These are phyloP conservation scores for Thielaviopsis musarum DNA, from an alignment of 2,329 filamentous ascomycete species.

Conservation along the genomic window DNA sequence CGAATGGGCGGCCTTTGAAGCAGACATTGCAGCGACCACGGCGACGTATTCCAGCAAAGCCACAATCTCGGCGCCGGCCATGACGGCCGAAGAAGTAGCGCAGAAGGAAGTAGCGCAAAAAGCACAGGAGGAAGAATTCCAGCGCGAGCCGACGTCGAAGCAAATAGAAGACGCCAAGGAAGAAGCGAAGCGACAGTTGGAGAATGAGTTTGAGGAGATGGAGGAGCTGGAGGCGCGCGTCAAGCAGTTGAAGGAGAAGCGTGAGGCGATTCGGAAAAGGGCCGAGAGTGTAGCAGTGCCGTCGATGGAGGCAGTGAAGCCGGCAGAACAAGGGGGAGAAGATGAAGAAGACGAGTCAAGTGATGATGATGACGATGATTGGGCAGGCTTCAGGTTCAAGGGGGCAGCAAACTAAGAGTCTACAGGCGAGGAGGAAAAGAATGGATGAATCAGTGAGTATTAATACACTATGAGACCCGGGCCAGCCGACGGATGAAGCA, in stretches of 20 bases:
- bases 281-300: constrained; percentile 18
- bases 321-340: constrained; percentile 26
- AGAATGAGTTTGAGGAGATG: constrained; percentile 73
- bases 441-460: too few species aligned
- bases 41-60: constrained; percentile 21
- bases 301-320: constrained; percentile 19
- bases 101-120: constrained; percentile 33
- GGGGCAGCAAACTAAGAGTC: constrained; percentile 7
- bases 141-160: constrained; percentile 24
- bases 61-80: constrained; percentile 51
- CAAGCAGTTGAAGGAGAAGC: constrained; percentile 47
- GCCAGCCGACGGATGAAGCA: too few species aligned
- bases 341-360: constrained; percentile 35
- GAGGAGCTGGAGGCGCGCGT: constrained; percentile 60
- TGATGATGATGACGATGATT: constrained; percentile 33
- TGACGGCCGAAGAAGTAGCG: constrained; percentile 46
- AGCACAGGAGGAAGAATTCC: constrained; percentile 28
- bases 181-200: constrained; percentile 55
- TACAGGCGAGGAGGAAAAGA: too few species aligned
- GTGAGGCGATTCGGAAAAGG: constrained; percentile 43
- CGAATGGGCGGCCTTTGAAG: constrained; percentile 78
- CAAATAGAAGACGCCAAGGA: constrained; percentile 52
- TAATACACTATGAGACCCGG: too few species aligned
- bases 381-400: constrained; percentile 33
- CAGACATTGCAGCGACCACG: constrained; percentile 46